phyloP scores from a whole-genome alignment of 257 asterid genomes.

The Solanum commersonii region DNA sequence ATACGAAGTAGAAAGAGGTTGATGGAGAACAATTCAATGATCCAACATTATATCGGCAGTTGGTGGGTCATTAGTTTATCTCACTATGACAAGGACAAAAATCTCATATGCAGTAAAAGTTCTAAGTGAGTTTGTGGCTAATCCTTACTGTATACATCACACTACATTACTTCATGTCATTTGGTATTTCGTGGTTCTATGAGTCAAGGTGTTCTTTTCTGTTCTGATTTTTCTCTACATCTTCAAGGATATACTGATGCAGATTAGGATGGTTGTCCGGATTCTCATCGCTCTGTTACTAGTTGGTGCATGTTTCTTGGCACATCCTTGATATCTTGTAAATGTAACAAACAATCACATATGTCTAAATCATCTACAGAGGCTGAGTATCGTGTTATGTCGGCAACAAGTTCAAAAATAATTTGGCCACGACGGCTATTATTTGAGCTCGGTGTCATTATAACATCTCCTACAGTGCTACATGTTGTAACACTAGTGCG shows the following conservation, averaged over 20 bases:
- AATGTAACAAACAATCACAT: background rate
- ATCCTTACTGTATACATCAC: background rate
- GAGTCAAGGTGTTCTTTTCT: background rate
- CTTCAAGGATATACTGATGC: background rate
- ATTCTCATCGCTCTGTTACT: background rate
- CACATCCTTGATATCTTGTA: background rate
- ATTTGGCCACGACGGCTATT: background rate
- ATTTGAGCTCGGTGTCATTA: background rate
- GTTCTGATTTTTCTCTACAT: background rate
- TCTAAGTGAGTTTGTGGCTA: background rate
- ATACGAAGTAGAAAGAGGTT: background rate
- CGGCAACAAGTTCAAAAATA: too few species aligned
- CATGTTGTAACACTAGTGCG: background rate
- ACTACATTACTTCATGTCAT: background rate
- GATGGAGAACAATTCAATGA: background rate
- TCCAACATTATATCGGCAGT: background rate
- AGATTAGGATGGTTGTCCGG: background rate
- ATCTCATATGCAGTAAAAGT: background rate
- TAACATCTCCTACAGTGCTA: background rate
- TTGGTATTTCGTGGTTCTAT: background rate
- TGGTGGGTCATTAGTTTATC: background rate
- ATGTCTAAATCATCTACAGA: background rate
- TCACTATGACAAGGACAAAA: background rate
- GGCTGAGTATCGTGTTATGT: background rate
- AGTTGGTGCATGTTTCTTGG: background rate